A percentile compares a stretch with the other conserved stretches of the same genome.
These are phyloP conservation scores for Dothistroma pini DNA, from an alignment of 2,329 filamentous ascomycete genomes.

Conservation along the genomic window DNA sequence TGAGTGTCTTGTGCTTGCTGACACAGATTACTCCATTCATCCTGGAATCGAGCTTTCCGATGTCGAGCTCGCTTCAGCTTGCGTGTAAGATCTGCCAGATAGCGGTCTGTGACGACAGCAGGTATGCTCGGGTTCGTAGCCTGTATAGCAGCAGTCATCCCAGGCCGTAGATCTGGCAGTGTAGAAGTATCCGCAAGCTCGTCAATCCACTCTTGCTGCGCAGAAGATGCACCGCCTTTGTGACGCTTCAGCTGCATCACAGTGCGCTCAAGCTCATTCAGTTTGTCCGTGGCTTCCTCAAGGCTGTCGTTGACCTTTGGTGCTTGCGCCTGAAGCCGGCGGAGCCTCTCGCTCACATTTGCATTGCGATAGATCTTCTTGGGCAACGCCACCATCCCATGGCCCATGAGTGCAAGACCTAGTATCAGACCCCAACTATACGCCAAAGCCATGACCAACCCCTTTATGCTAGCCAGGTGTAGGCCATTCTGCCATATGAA, in stretches of 20 bases:
- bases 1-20: conserved; percentile 71
- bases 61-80: conserved; percentile 79
- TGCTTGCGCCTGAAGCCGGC: conserved; percentile 71
- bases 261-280: conserved; percentile 74
- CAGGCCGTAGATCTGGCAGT: conserved; percentile 57
- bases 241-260: conserved; percentile 73
- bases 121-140: conserved; percentile 46
- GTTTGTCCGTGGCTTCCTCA: conserved; percentile 72
- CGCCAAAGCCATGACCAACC: conserved; percentile 83
- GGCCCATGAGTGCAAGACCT: conserved; percentile 96
- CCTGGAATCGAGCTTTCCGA: conserved; percentile 73
- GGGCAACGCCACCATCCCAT: conserved; percentile 89
- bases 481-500: conserved; percentile 76
- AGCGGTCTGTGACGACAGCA: conserved; percentile 85
- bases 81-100: conserved; percentile 83
- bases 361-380: conserved; percentile 75
- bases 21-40: conserved; percentile 81
- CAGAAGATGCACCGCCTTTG: conserved; percentile 70
- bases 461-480: conserved; percentile 69
- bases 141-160: conserved; percentile 37
- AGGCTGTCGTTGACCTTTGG: conserved; percentile 82
- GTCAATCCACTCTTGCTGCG: conserved; percentile 93
- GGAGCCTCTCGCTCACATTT: conserved; percentile 69
- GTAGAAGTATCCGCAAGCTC: conserved; percentile 77
- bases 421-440: conserved; percentile 91